These are phyloP conservation scores for Aurantiochytrium sp. DNA, from an alignment of 108 stramenopile genomes.

Conservation along the genomic window DNA sequence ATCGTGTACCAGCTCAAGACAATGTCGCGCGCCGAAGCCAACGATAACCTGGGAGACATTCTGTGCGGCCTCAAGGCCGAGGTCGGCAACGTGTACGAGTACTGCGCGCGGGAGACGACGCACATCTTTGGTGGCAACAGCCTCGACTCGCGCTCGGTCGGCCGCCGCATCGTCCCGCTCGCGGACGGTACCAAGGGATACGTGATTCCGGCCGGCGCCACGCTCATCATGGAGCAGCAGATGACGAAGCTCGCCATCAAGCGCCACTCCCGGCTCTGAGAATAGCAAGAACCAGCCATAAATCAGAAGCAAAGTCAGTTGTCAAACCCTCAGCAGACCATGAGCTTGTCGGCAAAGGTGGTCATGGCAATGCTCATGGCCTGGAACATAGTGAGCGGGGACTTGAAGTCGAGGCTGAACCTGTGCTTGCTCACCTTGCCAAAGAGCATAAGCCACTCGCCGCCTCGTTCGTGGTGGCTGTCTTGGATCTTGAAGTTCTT, in stretches of 20 bases:
- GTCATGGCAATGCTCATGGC: conserved; percentile 36
- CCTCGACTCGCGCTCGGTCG: not conserved
- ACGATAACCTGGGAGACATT: not conserved
- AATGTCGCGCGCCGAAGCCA: not conserved
- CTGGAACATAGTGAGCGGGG: not conserved
- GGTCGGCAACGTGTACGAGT: not conserved
- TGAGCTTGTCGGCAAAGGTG: conserved; percentile 32
- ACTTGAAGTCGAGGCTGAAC: conserved; percentile 32
- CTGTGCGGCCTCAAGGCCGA: not conserved
- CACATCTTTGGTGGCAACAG: conserved; percentile 17
- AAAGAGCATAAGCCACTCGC: conserved; percentile 31
- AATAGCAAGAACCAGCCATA: too few species aligned
- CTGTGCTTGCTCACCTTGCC: conserved; percentile 37
- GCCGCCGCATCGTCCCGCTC: not conserved
- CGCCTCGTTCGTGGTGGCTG: not conserved
- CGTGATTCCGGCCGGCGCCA: not conserved
- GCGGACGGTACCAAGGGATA: not conserved
- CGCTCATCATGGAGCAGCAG: not conserved
- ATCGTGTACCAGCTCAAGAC: not conserved
- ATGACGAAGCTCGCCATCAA: not conserved
- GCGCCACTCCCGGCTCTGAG: not conserved
- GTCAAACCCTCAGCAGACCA: conserved; percentile 2
- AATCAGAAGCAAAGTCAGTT: too few species aligned
- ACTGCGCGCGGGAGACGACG: not conserved
- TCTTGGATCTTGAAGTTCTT: conserved; percentile 39